Conservation (phyloP, 768 basidiomycete genomes). For the Termitomyces sp. region DNA sequence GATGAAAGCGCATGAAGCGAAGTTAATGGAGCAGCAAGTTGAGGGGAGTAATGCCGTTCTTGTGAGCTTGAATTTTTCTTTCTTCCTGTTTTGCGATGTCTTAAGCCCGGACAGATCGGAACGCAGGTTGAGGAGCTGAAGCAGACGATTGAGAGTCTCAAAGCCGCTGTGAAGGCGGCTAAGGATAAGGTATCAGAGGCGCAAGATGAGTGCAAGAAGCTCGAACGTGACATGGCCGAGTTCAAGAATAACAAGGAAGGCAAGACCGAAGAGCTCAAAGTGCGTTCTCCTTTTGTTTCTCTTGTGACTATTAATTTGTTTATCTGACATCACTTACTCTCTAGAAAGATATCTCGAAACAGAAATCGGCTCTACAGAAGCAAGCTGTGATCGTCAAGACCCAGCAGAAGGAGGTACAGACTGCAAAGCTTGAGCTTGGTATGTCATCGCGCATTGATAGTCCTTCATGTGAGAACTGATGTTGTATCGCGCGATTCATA, state of each 20-base stretch:
- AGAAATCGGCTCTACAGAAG: constrained; percentile 78
- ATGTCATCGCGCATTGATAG: constrained; percentile 17
- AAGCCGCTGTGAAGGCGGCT: constrained; percentile 53
- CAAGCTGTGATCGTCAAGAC: constrained; percentile 79
- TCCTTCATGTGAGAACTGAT: neutral
- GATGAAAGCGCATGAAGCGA: constrained; percentile 85
- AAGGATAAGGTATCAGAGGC: constrained; percentile 76
- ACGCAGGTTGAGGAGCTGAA: constrained; percentile 74
- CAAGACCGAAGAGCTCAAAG: constrained; percentile 92
- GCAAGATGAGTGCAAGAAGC: constrained; percentile 72
- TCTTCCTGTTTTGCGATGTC: neutral
- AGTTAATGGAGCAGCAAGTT: constrained; percentile 77
- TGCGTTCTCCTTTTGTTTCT: constrained; percentile 21
- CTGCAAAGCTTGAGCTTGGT: constrained; percentile 86
- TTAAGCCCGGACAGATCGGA: constrained; percentile 52
- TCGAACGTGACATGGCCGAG: constrained; percentile 96
- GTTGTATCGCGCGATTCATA: constrained; percentile 30
- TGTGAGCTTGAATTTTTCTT: constrained; percentile 39
- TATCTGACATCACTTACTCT: neutral
- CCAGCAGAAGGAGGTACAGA: constrained; percentile 87
- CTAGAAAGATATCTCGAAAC: constrained; percentile 72
- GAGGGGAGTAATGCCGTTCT: constrained; percentile 85
- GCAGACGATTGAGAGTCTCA: constrained; percentile 54
- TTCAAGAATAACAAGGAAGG: constrained; percentile 99
- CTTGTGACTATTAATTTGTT: neutral